Percentiles rank a stretch among this genome's conserved stretches.
Evolutionary conservation across 805 yeast genomes (phyloP).

Genomic region (Suhomyces emberorum): DNA sequence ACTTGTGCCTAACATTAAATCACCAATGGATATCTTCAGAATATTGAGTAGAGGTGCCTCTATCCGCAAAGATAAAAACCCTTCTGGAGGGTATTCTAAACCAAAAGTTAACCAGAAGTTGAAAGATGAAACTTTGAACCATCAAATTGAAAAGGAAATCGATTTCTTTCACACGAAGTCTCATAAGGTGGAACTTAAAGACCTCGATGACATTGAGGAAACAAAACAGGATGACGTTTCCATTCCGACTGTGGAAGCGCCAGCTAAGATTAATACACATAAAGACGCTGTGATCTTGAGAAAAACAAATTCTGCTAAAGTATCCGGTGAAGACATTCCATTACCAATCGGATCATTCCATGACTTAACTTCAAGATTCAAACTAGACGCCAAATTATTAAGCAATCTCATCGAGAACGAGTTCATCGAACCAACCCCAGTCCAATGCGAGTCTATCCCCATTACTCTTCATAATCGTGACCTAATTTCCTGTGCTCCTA

Average conservation of each 20-base stretch:
- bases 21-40: constrained; percentile 82
- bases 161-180: constrained; percentile 77
- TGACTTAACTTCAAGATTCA: constrained; percentile 68
- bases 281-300: constrained; percentile 64
- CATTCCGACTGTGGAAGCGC: constrained; percentile 32
- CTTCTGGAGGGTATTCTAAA: constrained; percentile 40
- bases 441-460: constrained; percentile 90
- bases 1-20: background rate
- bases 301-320: constrained; percentile 59
- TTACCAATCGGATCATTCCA: constrained; percentile 87
- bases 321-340: constrained; percentile 84
- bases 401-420: constrained; percentile 64
- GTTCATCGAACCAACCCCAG: constrained; percentile 85
- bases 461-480: constrained; percentile 66
- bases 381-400: constrained; percentile 55
- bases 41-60: constrained; percentile 84
- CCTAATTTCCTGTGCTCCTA: constrained; percentile 91
- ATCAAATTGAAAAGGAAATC: constrained; percentile 63
- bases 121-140: constrained; percentile 39
- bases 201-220: constrained; percentile 11
- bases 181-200: constrained; percentile 22
- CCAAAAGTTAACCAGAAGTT: constrained; percentile 26
- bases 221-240: constrained; percentile 24
- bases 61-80: constrained; percentile 54
- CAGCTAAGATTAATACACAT: constrained; percentile 44